Percentiles rank a stretch among this genome's conserved stretches.
These are phyloP conservation scores for Quercus suber DNA, from an alignment of 306 rosid genomes.

Conservation along the genomic window DNA sequence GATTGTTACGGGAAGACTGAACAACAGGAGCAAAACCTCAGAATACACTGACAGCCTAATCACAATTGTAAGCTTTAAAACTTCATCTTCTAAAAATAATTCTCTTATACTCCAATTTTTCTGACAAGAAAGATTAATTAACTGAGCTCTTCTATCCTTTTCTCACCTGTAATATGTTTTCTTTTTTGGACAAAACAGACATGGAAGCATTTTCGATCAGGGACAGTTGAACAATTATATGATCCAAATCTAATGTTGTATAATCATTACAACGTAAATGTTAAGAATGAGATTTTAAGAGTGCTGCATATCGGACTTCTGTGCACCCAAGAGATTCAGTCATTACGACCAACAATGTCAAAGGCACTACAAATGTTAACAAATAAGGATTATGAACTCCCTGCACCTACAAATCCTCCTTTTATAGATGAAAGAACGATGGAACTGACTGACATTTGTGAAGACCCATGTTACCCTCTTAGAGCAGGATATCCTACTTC, in stretches of 20 bases:
- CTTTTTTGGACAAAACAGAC: constrained; percentile 42
- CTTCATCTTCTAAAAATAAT: not conserved
- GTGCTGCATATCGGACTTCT: constrained; percentile 78
- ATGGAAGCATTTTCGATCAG: constrained; percentile 78
- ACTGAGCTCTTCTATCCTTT: not conserved
- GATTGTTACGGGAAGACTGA: constrained; percentile 64
- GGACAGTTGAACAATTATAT: constrained; percentile 48
- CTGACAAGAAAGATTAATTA: not conserved
- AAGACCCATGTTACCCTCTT: constrained; percentile 37
- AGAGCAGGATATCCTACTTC: constrained; percentile 41
- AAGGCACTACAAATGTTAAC: constrained; percentile 71
- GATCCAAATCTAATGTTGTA: constrained; percentile 67
- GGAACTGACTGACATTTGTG: constrained; percentile 62
- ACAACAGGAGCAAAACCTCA: constrained; percentile 64
- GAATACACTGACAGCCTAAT: constrained; percentile 74
- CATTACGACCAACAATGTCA: constrained; percentile 75
- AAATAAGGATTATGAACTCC: constrained; percentile 57
- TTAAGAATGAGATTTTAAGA: constrained; percentile 52
- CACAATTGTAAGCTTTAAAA: constrained; percentile 50
- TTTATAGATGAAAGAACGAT: constrained; percentile 79
- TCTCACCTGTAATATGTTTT: not conserved
- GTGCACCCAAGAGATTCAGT: constrained; percentile 79
- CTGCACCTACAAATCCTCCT: constrained; percentile 84
- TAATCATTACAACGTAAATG: constrained; percentile 23
- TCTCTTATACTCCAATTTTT: not conserved